Evolutionary conservation across 192 early-diverging fungal species (phyloP).

Genomic region (Mortierella hygrophila): DNA sequence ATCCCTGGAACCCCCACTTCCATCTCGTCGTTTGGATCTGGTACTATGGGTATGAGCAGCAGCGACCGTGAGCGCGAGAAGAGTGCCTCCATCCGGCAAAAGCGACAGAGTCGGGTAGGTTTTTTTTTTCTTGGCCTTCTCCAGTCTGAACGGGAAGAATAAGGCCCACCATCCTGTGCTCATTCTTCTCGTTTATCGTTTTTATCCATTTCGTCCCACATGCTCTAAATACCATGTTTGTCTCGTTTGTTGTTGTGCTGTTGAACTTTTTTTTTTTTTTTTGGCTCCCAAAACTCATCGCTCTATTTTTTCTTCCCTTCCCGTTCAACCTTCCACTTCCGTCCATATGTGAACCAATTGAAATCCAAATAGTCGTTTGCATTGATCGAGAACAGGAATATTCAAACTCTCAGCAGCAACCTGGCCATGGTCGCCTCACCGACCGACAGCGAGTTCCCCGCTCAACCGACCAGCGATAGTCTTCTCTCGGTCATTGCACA

Average conservation of each 20-base stretch:
- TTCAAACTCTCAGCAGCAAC: conserved; percentile 49
- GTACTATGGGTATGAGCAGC: conserved; percentile 21
- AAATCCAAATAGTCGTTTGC: conserved; percentile 15
- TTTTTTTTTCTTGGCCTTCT: not conserved
- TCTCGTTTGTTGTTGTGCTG: not conserved
- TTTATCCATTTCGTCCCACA: not conserved
- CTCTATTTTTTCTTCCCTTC: not conserved
- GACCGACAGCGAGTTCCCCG: conserved; percentile 42
- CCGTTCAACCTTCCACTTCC: not conserved
- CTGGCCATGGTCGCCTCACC: conserved; percentile 52
- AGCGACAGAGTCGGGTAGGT: conserved; percentile 37
- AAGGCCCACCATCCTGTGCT: not conserved
- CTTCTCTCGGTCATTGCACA: conserved; percentile 50
- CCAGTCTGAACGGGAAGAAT: not conserved
- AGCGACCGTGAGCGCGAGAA: conserved; percentile 25
- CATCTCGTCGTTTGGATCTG: conserved; percentile 41
- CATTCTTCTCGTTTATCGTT: not conserved
- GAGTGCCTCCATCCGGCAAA: conserved; percentile 17
- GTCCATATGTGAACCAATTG: not conserved
- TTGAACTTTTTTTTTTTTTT: not conserved
- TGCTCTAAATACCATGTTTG: not conserved
- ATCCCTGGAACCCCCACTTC: conserved; percentile 44
- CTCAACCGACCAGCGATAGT: conserved; percentile 41
- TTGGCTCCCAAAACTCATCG: conserved; percentile 5
- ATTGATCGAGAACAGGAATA: conserved; percentile 43